Conservation (phyloP, 108 stramenopile species). For the Pseudonitzschia delicatissima region DNA sequence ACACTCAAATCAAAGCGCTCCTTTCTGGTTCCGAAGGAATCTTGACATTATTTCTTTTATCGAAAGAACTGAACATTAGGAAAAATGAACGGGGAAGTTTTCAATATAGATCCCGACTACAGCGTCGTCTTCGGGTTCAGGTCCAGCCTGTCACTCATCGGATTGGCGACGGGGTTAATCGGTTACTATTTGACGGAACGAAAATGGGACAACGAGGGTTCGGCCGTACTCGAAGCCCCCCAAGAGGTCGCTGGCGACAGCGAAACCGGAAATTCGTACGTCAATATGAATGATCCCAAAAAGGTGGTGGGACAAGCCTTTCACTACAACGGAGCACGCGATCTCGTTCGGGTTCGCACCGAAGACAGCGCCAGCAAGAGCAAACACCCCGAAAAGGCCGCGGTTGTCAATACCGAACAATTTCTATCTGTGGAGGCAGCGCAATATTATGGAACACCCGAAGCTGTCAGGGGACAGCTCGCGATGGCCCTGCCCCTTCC, state of each 20-base stretch:
- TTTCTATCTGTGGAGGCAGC: conserved; percentile 6
- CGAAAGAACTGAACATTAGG: no score
- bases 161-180: conserved; percentile 2
- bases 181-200: conserved; percentile 20
- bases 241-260: background rate
- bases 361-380: conserved; percentile 4
- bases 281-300: conserved; percentile 1
- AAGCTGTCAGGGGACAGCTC: conserved; percentile 12
- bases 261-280: background rate
- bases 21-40: no score
- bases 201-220: conserved; percentile 29
- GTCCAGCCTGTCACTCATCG: conserved; percentile 19
- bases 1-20: no score
- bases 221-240: conserved; percentile 5
- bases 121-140: conserved; percentile 17
- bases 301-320: conserved; percentile 11
- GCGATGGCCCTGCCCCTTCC: conserved; percentile 1
- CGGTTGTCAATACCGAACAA: background rate
- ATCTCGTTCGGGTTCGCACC: conserved; percentile 21
- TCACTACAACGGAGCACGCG: conserved; percentile 19
- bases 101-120: conserved; percentile 12
- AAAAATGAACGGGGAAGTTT: conserved; percentile 7
- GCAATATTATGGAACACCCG: background rate
- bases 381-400: background rate
- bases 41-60: no score